phyloP scores from a whole-genome alignment of 345 rosid genomes.

The Gossypium longicalyx region DNA sequence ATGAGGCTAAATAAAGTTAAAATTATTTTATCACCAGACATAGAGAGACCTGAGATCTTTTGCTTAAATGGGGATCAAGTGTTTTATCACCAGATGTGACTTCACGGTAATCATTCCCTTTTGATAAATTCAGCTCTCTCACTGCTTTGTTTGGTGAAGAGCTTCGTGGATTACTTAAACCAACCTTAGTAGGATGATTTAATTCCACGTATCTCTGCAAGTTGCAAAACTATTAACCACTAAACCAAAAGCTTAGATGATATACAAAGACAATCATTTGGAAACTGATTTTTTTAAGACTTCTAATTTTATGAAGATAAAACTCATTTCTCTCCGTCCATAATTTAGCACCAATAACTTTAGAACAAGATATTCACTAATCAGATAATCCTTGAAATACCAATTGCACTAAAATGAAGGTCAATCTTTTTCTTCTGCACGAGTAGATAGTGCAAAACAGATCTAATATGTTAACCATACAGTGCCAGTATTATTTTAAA shows the following conservation, averaged over 20 bases:
- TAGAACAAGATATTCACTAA: neutral
- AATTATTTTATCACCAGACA: neutral
- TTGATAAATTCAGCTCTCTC: slow-evolving; percentile 32
- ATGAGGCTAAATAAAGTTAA: slow-evolving; percentile 15
- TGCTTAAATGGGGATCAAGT: slow-evolving; percentile 23
- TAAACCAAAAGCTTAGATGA: neutral
- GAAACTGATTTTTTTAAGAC: neutral
- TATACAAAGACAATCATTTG: neutral
- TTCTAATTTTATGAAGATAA: slow-evolving; percentile 5
- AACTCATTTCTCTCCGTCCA: neutral
- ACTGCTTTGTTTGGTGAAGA: slow-evolving; percentile 26
- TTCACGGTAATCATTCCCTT: slow-evolving; percentile 23
- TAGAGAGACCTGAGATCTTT: slow-evolving; percentile 40
- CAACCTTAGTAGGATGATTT: slow-evolving; percentile 23
- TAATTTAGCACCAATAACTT: neutral
- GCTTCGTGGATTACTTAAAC: slow-evolving; percentile 23
- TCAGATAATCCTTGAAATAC: neutral
- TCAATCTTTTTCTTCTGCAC: neutral
- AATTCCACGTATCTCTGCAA: slow-evolving; percentile 23
- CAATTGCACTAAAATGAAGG: neutral
- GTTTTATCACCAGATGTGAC: slow-evolving; percentile 33
- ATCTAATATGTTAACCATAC: slow-evolving; percentile 8
- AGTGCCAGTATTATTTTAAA: neutral
- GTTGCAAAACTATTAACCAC: slow-evolving; percentile 6
- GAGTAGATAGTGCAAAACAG: neutral